Conservation (phyloP, 2,329 filamentous ascomycete species). For the Scedosporium apiospermum region DNA sequence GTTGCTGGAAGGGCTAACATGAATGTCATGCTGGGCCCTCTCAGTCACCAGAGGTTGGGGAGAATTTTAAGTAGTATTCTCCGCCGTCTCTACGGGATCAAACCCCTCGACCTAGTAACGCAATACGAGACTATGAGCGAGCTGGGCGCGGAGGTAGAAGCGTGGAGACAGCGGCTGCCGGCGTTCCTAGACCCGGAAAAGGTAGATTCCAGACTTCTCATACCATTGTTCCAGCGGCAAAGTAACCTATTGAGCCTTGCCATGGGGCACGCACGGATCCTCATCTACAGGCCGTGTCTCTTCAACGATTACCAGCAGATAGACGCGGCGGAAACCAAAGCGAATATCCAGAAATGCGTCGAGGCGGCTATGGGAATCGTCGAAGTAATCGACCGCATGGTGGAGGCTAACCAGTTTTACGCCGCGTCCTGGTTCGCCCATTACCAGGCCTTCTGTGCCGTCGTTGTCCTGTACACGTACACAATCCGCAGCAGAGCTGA, state of each 20-base stretch:
- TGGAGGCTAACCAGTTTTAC: background rate
- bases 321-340: constrained; percentile 11
- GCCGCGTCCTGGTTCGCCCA: constrained; percentile 21
- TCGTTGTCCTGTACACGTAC: constrained; percentile 34
- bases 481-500: constrained; percentile 26
- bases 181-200: constrained; percentile 29
- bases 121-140: constrained; percentile 17
- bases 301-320: constrained; percentile 22
- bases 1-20: background rate
- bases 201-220: constrained; percentile 21
- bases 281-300: constrained; percentile 27
- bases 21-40: constrained; percentile 21
- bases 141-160: constrained; percentile 19
- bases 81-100: constrained; percentile 24
- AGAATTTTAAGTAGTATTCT: constrained; percentile 25
- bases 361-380: constrained; percentile 28
- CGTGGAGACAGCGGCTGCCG: constrained; percentile 24
- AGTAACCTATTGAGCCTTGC: constrained; percentile 30
- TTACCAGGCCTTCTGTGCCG: constrained; percentile 34
- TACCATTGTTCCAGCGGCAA: constrained; percentile 30
- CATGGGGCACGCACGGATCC: constrained; percentile 31
- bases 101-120: constrained; percentile 18
- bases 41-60: constrained; percentile 19
- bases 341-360: constrained; percentile 20
- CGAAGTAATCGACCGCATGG: constrained; percentile 22